phyloP scores from a whole-genome alignment of 179 eudicot genomes.

The Spinacia oleracea region DNA sequence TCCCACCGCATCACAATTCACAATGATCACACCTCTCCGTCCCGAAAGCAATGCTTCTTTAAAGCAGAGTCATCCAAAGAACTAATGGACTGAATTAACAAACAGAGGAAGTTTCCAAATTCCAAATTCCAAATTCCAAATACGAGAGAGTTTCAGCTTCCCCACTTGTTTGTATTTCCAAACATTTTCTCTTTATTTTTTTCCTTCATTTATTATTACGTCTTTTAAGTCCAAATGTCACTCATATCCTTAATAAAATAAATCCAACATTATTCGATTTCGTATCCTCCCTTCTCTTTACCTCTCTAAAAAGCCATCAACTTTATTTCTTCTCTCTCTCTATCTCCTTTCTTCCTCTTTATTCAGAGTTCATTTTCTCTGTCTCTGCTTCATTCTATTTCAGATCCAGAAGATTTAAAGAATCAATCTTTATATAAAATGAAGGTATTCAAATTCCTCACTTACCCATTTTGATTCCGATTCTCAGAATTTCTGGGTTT shows the following conservation, averaged over 20 bases:
- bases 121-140: too few species aligned
- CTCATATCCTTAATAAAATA: constrained; percentile 17
- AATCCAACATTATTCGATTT: constrained; percentile 22
- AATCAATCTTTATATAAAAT: background rate
- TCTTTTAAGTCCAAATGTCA: constrained; percentile 25
- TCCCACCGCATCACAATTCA: too few species aligned
- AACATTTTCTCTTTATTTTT: background rate
- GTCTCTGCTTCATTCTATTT: constrained; percentile 2
- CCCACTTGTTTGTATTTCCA: constrained; percentile 3
- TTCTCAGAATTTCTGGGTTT: background rate
- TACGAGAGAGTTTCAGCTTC: background rate
- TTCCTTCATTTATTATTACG: background rate
- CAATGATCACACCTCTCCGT: background rate
- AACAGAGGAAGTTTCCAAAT: constrained; percentile 13
- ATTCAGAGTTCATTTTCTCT: background rate
- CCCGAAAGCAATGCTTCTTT: constrained; percentile 20
- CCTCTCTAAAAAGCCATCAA: constrained; percentile 2
- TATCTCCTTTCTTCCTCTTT: background rate
- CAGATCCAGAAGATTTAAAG: background rate
- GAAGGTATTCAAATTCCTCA: constrained; percentile 29
- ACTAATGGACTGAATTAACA: background rate
- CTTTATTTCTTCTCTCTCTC: background rate
- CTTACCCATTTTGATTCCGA: background rate
- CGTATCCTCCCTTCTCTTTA: constrained; percentile 20
- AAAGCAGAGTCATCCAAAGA: background rate